Conservation (phyloP, 2,329 filamentous ascomycete species). For the Aspergillus viridinutans region DNA sequence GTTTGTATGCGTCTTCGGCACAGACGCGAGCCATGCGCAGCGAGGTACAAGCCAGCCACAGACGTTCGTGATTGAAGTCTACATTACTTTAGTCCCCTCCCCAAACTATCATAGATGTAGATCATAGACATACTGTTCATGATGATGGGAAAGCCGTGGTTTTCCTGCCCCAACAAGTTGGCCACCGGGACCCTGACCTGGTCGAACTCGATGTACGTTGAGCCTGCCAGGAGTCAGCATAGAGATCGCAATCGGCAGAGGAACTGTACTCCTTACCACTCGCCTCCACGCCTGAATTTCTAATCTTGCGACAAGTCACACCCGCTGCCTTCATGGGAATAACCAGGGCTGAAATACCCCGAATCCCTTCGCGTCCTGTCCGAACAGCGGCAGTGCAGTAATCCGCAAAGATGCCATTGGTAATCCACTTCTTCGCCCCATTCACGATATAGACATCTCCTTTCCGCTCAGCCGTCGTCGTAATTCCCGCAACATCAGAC, state of each 20-base stretch:
- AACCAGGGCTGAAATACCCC: slow-evolving; percentile 56
- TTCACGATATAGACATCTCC: slow-evolving; percentile 55
- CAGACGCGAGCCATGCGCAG: slow-evolving; percentile 57
- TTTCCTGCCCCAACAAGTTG: slow-evolving; percentile 65
- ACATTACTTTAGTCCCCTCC: slow-evolving; percentile 52
- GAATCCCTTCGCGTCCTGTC: slow-evolving; percentile 52
- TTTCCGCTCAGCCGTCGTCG: slow-evolving; percentile 50
- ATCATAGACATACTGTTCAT: slow-evolving; percentile 49
- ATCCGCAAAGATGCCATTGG: slow-evolving; percentile 53
- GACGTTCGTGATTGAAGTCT: slow-evolving; percentile 58
- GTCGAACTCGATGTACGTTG: slow-evolving; percentile 73
- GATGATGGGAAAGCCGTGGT: slow-evolving; percentile 70
- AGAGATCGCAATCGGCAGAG: background rate
- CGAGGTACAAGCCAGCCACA: slow-evolving; percentile 53
- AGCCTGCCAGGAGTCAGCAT: slow-evolving; percentile 9
- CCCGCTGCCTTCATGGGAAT: slow-evolving; percentile 51
- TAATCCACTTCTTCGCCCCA: slow-evolving; percentile 63
- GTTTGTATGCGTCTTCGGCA: slow-evolving; percentile 49
- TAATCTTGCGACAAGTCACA: slow-evolving; percentile 48
- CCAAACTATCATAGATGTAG: too few relatives aligned
- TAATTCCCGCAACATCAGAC: slow-evolving; percentile 57
- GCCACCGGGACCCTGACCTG: slow-evolving; percentile 74
- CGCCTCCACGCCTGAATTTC: slow-evolving; percentile 57
- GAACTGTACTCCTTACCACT: slow-evolving; percentile 42
- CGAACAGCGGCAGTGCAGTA: slow-evolving; percentile 59